Evolutionary conservation across 305 asterid genomes (phyloP).

Genomic region (Euphrasia arctica): DNA sequence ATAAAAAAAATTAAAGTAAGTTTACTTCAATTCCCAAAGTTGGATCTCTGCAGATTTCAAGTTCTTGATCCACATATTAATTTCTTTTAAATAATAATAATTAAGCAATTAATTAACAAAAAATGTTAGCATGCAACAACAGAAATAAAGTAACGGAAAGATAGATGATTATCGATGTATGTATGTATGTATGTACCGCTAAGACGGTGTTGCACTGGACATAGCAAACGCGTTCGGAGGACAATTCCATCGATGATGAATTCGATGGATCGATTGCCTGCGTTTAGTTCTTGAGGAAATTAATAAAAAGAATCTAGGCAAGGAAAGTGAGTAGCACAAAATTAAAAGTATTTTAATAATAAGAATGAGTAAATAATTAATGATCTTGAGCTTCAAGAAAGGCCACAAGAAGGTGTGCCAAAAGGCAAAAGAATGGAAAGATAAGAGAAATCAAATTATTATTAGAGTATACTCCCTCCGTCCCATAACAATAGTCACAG

Average conservation of each 20-base stretch:
- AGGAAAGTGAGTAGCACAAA: background rate
- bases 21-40: background rate
- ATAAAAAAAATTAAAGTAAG: background rate
- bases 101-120: constrained; percentile 10
- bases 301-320: constrained; percentile 5
- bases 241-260: constrained; percentile 48
- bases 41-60: background rate
- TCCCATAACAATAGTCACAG: no score
- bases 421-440: constrained; percentile 17
- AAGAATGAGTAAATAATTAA: constrained; percentile 13
- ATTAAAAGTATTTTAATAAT: constrained; percentile 24
- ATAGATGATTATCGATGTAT: background rate
- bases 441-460: constrained; percentile 27
- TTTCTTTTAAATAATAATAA: no score
- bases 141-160: background rate
- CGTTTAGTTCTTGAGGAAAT: background rate
- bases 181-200: constrained; percentile 55
- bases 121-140: constrained; percentile 29
- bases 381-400: constrained; percentile 24
- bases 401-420: constrained; percentile 28
- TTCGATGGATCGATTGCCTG: background rate
- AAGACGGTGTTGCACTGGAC: constrained; percentile 84
- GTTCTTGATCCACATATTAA: background rate
- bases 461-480: background rate
- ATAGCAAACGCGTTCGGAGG: constrained; percentile 77